Conservation (phyloP, 768 basidiomycete genomes). For the Myochromella boudieri region DNA sequence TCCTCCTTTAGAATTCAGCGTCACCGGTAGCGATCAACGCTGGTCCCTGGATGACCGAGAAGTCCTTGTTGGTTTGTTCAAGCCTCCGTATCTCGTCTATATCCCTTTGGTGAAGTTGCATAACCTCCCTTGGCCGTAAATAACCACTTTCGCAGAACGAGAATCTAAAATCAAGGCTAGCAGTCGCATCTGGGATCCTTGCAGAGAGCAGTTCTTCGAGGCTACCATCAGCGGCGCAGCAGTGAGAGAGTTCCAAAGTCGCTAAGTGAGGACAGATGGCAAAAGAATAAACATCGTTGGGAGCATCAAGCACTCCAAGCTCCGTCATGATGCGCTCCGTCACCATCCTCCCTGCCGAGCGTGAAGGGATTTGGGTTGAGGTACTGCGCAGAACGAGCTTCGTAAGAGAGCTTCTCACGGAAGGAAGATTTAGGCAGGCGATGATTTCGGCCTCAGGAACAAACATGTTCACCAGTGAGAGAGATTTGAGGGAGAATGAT, state of each 20-base stretch:
- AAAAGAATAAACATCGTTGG: no score
- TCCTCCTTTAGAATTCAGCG: no score
- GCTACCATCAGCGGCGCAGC: neutral
- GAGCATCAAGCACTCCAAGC: neutral
- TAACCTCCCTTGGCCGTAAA: no score
- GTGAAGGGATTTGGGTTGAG: neutral
- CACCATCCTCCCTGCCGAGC: neutral
- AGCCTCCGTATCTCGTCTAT: no score
- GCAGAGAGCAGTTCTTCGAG: neutral
- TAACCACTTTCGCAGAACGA: no score
- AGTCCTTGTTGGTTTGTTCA: no score
- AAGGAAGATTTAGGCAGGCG: neutral
- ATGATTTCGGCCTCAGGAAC: neutral
- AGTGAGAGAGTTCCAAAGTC: neutral
- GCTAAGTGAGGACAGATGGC: neutral
- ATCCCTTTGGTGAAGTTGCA: no score
- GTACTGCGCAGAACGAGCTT: neutral
- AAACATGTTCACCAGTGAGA: conserved; percentile 1
- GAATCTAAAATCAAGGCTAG: no score
- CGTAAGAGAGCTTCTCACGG: neutral
- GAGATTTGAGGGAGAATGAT: neutral
- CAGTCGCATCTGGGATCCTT: no score
- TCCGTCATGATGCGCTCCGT: neutral
- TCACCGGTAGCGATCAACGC: no score
- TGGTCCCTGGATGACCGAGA: no score